Conservation (phyloP, 1,284 basidiomycete genomes). For the Heterobasidion occidentale region DNA sequence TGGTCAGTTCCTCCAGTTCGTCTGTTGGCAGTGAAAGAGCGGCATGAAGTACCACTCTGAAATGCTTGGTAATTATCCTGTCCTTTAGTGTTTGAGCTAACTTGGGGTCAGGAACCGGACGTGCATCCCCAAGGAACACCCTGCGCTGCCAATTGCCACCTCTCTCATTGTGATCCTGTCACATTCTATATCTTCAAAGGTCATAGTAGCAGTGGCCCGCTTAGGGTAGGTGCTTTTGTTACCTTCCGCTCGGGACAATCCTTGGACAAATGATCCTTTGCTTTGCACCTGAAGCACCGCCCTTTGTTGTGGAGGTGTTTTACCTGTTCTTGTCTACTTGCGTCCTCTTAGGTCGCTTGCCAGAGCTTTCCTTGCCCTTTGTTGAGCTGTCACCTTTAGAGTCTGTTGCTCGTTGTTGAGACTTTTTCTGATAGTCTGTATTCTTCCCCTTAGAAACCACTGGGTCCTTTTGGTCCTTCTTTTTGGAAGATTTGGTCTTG, state of each 20-base stretch:
- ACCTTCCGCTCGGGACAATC: slow-evolving; percentile 2
- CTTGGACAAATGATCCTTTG: neutral
- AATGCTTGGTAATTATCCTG: neutral
- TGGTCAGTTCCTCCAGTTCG: neutral
- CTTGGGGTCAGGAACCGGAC: neutral
- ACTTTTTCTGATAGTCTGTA: too few relatives aligned
- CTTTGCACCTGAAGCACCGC: slow-evolving; percentile 1
- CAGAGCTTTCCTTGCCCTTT: neutral
- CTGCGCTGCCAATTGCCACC: neutral
- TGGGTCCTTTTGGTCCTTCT: too few relatives aligned
- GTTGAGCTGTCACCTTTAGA: neutral
- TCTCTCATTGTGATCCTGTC: neutral
- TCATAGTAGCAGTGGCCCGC: neutral
- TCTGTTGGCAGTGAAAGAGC: neutral
- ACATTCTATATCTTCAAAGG: neutral
- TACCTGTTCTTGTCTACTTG: neutral
- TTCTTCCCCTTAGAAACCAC: too few relatives aligned
- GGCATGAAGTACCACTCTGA: neutral
- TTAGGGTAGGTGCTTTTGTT: neutral
- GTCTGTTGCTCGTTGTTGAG: neutral
- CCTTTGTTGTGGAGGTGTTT: neutral
- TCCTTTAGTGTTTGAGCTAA: neutral
- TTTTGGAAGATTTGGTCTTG: too few relatives aligned
- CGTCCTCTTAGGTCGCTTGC: neutral
- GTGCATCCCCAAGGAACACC: too few relatives aligned